Conservation (phyloP, 371 early-diverging fungal genomes). For the Rhizomucor pusillus region DNA sequence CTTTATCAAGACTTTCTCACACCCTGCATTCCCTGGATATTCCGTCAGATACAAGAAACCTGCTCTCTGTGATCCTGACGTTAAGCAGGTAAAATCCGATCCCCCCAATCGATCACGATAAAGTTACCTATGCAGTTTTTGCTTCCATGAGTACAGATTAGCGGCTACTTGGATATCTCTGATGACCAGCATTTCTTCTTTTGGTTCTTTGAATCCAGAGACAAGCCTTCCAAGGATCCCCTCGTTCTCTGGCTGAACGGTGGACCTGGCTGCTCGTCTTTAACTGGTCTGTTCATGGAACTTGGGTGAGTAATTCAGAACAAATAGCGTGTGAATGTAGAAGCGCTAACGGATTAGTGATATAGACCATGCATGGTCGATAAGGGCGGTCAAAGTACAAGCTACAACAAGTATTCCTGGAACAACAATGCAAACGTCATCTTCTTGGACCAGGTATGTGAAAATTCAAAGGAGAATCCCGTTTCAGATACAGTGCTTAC, state of each 20-base stretch:
- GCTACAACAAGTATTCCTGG: constrained; percentile 63
- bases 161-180: constrained; percentile 75
- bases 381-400: constrained; percentile 53
- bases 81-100: constrained; percentile 51
- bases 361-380: constrained; percentile 67
- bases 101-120: no score
- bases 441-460: constrained; percentile 70
- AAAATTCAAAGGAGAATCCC: background rate
- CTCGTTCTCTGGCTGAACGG: constrained; percentile 76
- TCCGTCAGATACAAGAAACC: constrained; percentile 73
- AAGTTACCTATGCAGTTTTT: background rate
- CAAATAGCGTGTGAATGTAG: background rate
- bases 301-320: constrained; percentile 55
- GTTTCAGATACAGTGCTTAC: background rate
- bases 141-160: constrained; percentile 37
- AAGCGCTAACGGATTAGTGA: background rate
- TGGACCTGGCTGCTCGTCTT: constrained; percentile 80
- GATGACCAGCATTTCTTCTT: constrained; percentile 65
- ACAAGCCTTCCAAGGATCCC: constrained; percentile 64
- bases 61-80: constrained; percentile 65
- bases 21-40: constrained; percentile 70
- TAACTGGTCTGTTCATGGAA: constrained; percentile 74
- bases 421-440: constrained; percentile 73
- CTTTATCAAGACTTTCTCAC: constrained; percentile 39
- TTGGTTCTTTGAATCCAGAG: constrained; percentile 79